Base-by-base conservation (phyloP, 1,284 basidiomycete genomes). In the Cryptococcus sp. region DNA sequence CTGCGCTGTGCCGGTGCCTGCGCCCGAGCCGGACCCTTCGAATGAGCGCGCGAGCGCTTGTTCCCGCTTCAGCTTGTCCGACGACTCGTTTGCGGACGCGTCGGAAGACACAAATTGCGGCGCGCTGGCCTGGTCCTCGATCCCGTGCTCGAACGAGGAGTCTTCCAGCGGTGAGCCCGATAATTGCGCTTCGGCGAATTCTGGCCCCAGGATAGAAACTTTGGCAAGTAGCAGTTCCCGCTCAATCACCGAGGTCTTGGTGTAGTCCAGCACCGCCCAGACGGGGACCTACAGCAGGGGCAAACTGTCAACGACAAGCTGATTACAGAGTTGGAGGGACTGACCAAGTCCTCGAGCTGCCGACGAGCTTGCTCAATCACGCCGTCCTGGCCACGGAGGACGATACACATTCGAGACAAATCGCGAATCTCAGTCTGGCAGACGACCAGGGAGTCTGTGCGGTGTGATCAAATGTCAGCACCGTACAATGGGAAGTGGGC, bases 401-500 rank as follows among this genome's bases (percentile, higher is more conserved):
- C 93, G 78, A 99, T 93, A 74, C 92, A 98, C 96, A 99, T 99
- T 52, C 96, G 86, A 81, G 90, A 93, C 46, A 99, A 83, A 81
- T 99, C 96, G 58, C 91, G 87, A 67, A 99, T 93, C 80, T 99
- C 96, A 47, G 96, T 99, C 58, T 91, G 87, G 80, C 96, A 99
- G 22, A 99, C 96, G 67, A 99, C 96, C 61, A 99, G 84, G 19
- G 94, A 98, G 81, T 99, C 96, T 78, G 81, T 19, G 13, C 50
- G 5, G 38, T 35, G 6, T 2, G 30, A 42, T 16, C 7, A 40
- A 46, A 47, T 49, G 47, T 30, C 17, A 49, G 13, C 47, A 41
- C n/a, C 41, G 50, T 49, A 19, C 47, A 45, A n/a, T 5, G 52
- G 3, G 23, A 25, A n/a, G 27, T 23, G 8, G n/a, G 39, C 27